These are phyloP conservation scores for Saprolegnia diclina DNA, from an alignment of 352 stramenopile species.

Conservation along the genomic window DNA sequence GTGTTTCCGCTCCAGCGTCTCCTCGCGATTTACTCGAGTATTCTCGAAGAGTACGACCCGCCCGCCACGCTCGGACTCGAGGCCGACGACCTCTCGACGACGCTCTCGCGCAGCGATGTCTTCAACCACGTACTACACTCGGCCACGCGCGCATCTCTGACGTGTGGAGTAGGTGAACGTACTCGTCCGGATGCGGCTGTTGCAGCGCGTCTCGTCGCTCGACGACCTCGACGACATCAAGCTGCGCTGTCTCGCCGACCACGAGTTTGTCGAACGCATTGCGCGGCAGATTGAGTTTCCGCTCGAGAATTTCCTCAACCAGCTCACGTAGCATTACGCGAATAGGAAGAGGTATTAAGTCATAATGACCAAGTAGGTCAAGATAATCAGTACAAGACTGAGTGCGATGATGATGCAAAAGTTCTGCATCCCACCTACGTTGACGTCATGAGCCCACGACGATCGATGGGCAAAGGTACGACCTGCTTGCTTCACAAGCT, in stretches of 20 bases:
- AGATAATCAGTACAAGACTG: conserved; percentile 70
- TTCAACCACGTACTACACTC: conserved; percentile 2
- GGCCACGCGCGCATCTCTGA: not conserved
- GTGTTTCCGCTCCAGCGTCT: conserved; percentile 70
- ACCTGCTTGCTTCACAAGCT: conserved; percentile 80
- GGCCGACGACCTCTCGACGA: conserved; percentile 2
- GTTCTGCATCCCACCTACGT: conserved; percentile 72
- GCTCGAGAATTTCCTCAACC: conserved; percentile 58
- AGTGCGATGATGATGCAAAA: conserved; percentile 84
- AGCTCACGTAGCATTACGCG: not conserved
- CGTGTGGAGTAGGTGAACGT: conserved; percentile 45
- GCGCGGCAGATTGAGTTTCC: conserved; percentile 48
- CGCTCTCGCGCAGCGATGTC: conserved; percentile 14
- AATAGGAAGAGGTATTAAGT: conserved; percentile 27
- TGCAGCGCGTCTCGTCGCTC: conserved; percentile 64
- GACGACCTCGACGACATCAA: conserved; percentile 71
- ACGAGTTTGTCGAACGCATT: conserved; percentile 57
- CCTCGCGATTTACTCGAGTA: conserved; percentile 70
- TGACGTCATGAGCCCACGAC: not conserved
- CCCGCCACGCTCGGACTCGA: not conserved
- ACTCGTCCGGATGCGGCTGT: conserved; percentile 68
- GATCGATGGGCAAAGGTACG: not conserved
- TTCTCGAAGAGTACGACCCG: conserved; percentile 33
- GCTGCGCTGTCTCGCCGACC: conserved; percentile 68
- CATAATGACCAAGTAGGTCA: conserved; percentile 86